Evolutionary conservation across 208 protist species (phyloP), one percentile per base, ranked within the genome.

Genomic region (Endotrypanum monterogeii): DNA sequence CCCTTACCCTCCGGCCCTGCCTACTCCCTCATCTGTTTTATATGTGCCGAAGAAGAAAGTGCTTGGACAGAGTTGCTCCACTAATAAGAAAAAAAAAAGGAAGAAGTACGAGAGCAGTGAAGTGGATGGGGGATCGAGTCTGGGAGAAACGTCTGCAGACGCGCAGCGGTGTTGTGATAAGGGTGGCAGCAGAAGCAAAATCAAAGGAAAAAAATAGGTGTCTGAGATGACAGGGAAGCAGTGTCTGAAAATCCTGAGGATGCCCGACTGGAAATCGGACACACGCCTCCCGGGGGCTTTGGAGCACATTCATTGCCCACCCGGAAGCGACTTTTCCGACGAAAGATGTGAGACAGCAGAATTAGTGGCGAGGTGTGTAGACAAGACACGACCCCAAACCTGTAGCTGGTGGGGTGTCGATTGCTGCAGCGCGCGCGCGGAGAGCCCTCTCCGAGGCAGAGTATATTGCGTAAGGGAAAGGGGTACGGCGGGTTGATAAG

Each of bases 321-420:
- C 58, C 11, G 58, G 16, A 35, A 65, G 58, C 35, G 35, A 20
- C 2, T 32, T 25, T 1, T 11, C 61, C 61, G 3, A 32, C 8
- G 61, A 32, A 18, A 67, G 32, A 3, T n/a, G 23, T 32, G 35
- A 12, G 25, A 41, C 60, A 14, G 23, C 12, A 67, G 62, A 11
- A 20, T n/a, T 37, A 14, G 41, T 52, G 62, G 41, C 18, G 39
- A 52, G 41, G 52, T 54, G 25, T 11, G 62, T 48, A 54, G 23
- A 54, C 57, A 67, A 46, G 35, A 37, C 44, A 48, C 52, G 62
- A n/a, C 41, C 62, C 23, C 41, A 67, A 37, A 67, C 11, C 62
- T 18, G 44, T 25, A 51, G 18, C 7, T 46, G 35, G 11, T n/a
- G 58, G 39, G 41, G 41, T 12, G 39, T 20, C 41, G 62, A 37